Base-by-base conservation (phyloP, 2,329 filamentous ascomycete species). In the Pseudomassariella vexata region DNA sequence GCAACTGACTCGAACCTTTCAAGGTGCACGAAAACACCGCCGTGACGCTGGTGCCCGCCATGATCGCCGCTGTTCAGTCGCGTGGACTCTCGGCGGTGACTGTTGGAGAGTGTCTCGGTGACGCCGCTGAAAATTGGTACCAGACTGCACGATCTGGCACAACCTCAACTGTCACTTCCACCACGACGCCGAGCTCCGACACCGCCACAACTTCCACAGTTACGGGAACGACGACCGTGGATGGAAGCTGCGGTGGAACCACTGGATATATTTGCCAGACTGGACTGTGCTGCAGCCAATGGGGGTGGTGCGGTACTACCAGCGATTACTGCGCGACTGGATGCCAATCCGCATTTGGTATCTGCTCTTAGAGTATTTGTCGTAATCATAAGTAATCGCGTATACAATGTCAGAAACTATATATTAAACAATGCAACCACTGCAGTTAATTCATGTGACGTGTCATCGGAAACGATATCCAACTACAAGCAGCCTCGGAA, bases 91-190 rank as follows among this genome's bases (percentile, higher is more conserved):
- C 12, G 36, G 39, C 37, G 14, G 39, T 41, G 15, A 33, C 39
- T 16, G 34, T 41, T 8, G 39, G 36, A 24, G 31, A 36, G 9
- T 41, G 39, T 28, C 26, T 41, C n/a, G 39, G 39, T 8, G 39
- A 41, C 16, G 12, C 32, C 11, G 19, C 31, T 9, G 36, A 32
- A 11, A 41, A 41, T 27, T 41, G 38, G 38, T 41, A 41, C 28
- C 19, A 19, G 22, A 19, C 18, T 11, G 15, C 19, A 4, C 35
- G 34, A 8, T 24, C 21, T 2, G n/a, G 11, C 12, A n/a, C 11
- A 8, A 30, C 27, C 15, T 19, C 31, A 6, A 19, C 32, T 14
- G 20, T 24, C 9, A 7, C 30, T n/a, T n/a, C n/a, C n/a, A n/a
- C n/a, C n/a, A n/a, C n/a, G 22, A 19, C 18, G 10, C 17, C 19